These are phyloP conservation scores for Apostasia shenzhenica DNA, from an alignment of 106 monocot species.

Conservation along the genomic window DNA sequence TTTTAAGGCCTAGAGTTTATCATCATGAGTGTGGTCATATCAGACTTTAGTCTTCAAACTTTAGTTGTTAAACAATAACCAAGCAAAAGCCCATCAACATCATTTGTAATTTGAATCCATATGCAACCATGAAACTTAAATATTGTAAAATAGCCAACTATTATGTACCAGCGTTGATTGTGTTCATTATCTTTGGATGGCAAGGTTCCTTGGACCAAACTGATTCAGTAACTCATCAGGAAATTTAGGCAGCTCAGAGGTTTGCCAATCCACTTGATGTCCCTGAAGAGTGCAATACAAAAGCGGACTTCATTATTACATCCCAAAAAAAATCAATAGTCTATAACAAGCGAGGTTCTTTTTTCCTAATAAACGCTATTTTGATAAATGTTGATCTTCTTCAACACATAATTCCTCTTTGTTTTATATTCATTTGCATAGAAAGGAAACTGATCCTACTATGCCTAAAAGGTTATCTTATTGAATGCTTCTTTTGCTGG, in stretches of 20 bases:
- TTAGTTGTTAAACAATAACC: background rate
- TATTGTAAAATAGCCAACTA: background rate
- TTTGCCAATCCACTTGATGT: background rate
- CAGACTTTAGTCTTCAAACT: background rate
- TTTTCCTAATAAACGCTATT: too few relatives aligned
- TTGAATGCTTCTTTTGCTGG: too few relatives aligned
- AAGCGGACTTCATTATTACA: too few relatives aligned
- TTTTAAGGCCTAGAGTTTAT: too few relatives aligned
- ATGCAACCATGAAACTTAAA: background rate
- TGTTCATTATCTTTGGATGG: background rate
- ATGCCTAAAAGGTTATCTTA: too few relatives aligned
- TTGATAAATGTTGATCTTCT: too few relatives aligned
- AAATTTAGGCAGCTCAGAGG: background rate
- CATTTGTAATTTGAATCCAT: background rate
- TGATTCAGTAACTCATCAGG: background rate
- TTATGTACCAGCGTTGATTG: too few relatives aligned
- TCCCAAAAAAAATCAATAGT: too few relatives aligned
- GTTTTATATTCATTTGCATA: too few relatives aligned
- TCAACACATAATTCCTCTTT: too few relatives aligned
- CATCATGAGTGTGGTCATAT: background rate
- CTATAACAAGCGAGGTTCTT: too few relatives aligned
- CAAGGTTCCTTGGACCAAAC: constrained; percentile 1
- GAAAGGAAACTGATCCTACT: too few relatives aligned
- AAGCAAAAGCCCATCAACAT: background rate
- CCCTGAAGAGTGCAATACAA: background rate